Conservation (phyloP, 2,329 filamentous ascomycete species). For the Penicillium sp. region DNA sequence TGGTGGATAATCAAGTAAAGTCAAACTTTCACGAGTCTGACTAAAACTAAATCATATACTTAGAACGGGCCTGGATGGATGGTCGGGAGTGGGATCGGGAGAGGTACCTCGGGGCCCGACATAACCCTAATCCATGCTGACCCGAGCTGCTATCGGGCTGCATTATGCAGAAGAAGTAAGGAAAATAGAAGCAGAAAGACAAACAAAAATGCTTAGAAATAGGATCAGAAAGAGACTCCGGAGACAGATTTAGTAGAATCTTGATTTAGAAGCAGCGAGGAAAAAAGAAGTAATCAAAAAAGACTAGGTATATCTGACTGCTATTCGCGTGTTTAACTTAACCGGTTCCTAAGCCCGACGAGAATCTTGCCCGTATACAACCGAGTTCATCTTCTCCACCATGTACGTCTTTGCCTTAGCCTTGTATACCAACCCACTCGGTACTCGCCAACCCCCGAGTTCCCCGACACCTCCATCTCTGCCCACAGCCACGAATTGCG, state of each 20-base stretch:
- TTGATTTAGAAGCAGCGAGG: too few species aligned
- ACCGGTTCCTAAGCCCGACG: background rate
- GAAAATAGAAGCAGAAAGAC: background rate
- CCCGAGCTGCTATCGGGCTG: background rate
- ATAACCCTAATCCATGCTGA: background rate
- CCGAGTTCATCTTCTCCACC: background rate
- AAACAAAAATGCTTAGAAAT: background rate
- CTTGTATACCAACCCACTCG: background rate
- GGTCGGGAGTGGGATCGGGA: background rate
- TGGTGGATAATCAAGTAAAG: background rate
- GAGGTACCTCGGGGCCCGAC: background rate
- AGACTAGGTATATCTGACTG: background rate
- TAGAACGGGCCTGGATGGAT: background rate
- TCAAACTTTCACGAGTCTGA: background rate
- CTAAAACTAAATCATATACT: background rate
- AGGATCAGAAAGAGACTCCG: too few species aligned
- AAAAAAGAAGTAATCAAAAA: background rate
- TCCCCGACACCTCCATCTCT: background rate
- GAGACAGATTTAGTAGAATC: too few species aligned
- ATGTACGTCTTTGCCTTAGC: background rate
- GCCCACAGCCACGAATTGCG: constrained; percentile 1
- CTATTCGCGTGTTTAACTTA: background rate
- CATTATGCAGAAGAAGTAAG: background rate
- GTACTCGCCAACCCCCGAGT: background rate
- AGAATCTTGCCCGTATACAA: background rate